Conservation (phyloP, 2,329 filamentous ascomycete species). For the Venturia asperata region DNA sequence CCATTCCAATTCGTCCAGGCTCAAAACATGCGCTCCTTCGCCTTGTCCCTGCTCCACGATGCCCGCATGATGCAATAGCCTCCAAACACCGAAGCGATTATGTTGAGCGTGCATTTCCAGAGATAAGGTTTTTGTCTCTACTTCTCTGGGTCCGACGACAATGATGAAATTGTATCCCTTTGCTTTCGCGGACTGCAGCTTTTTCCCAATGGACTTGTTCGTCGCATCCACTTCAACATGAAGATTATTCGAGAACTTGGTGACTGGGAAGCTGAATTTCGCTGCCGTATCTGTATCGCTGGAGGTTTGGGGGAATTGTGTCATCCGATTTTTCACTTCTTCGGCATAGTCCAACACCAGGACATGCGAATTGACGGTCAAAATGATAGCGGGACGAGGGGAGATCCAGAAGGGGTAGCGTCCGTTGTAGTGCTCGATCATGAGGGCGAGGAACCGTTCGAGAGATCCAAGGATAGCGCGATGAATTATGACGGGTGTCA, state of each 20-base stretch:
- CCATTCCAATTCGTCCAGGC: neutral
- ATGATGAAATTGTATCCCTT: conserved; percentile 69
- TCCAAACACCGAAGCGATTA: neutral
- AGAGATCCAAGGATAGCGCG: conserved; percentile 78
- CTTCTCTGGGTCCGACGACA: conserved; percentile 61
- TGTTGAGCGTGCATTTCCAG: conserved; percentile 27
- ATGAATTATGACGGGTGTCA: conserved; percentile 73
- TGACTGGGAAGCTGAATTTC: neutral
- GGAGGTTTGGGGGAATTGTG: conserved; percentile 21
- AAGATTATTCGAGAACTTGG: conserved; percentile 4
- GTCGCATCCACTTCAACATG: conserved; percentile 20
- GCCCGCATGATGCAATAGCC: neutral
- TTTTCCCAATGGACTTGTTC: conserved; percentile 42
- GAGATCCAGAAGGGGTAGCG: conserved; percentile 86
- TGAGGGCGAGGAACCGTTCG: conserved; percentile 74
- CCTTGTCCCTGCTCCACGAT: neutral
- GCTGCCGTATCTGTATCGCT: neutral
- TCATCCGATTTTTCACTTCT: conserved; percentile 21
- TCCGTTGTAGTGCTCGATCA: conserved; percentile 77
- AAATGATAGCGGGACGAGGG: conserved; percentile 66
- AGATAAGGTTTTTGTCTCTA: conserved; percentile 50
- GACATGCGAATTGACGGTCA: conserved; percentile 60
- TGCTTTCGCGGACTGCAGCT: conserved; percentile 62
- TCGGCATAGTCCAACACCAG: conserved; percentile 30
- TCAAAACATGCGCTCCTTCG: neutral